A percentile compares a stretch with the other conserved stretches of the same genome.
Conservation (phyloP, 371 early-diverging fungal genomes). For the Mortierella sp. region DNA sequence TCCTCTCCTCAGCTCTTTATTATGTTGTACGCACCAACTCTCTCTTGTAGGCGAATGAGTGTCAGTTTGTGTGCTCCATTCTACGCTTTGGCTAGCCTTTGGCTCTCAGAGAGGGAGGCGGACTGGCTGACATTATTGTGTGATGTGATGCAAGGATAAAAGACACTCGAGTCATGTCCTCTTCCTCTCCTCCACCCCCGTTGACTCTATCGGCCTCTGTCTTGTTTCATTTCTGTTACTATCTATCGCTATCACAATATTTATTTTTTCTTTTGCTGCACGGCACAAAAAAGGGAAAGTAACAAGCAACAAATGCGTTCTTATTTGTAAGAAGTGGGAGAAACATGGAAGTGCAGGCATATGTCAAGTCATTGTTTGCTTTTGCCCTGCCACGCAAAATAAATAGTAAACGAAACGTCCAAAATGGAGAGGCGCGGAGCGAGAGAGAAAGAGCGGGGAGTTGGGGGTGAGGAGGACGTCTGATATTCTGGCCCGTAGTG, state of each 20-base stretch:
- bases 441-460: background rate
- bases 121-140: background rate
- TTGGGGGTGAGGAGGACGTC: background rate
- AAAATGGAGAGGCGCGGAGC: background rate
- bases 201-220: background rate
- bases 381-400: constrained; percentile 4
- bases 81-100: background rate
- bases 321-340: background rate
- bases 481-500: background rate
- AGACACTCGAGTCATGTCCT: background rate
- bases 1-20: background rate
- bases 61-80: background rate
- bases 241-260: constrained; percentile 6
- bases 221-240: background rate
- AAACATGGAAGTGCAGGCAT: background rate
- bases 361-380: background rate
- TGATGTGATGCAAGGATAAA: background rate
- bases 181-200: background rate
- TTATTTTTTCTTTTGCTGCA: background rate
- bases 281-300: background rate
- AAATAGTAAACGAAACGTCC: background rate
- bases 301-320: background rate
- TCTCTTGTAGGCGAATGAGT: background rate
- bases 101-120: background rate
- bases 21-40: background rate